phyloP scores from a whole-genome alignment of 768 basidiomycete species.

The Obba rivulosa region DNA sequence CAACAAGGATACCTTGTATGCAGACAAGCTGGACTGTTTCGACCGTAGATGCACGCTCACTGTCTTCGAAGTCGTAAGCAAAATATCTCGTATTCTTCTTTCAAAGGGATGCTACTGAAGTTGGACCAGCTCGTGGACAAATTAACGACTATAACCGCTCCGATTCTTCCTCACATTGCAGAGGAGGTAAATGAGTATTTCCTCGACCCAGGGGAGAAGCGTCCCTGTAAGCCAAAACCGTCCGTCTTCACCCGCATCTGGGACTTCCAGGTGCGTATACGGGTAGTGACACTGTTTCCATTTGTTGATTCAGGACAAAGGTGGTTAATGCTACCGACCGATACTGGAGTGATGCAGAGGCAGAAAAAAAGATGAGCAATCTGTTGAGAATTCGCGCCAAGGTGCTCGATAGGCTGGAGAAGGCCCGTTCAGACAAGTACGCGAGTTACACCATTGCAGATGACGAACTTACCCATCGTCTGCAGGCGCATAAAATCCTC shows the following conservation, averaged over 20 bases:
- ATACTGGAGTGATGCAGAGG: slow-evolving; percentile 58
- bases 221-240: background rate
- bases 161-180: slow-evolving; percentile 84
- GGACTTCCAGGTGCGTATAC: slow-evolving; percentile 55
- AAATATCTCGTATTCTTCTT: slow-evolving; percentile 30
- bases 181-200: slow-evolving; percentile 70
- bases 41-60: slow-evolving; percentile 64
- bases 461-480: background rate
- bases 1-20: slow-evolving; percentile 87
- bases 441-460: slow-evolving; percentile 13
- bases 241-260: slow-evolving; percentile 77
- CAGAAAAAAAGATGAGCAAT: slow-evolving; percentile 56
- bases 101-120: background rate
- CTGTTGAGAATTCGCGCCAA: slow-evolving; percentile 55
- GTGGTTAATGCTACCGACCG: slow-evolving; percentile 31
- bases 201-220: slow-evolving; percentile 16
- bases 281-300: background rate
- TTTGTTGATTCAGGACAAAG: slow-evolving; percentile 1
- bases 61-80: slow-evolving; percentile 65
- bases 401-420: slow-evolving; percentile 67
- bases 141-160: slow-evolving; percentile 69
- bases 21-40: slow-evolving; percentile 43
- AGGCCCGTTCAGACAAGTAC: slow-evolving; percentile 72
- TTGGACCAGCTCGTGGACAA: slow-evolving; percentile 52
- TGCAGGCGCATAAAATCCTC: slow-evolving; percentile 67